Conservation (phyloP, 1,284 basidiomycete species). For the Rhizoctonia solani region DNA sequence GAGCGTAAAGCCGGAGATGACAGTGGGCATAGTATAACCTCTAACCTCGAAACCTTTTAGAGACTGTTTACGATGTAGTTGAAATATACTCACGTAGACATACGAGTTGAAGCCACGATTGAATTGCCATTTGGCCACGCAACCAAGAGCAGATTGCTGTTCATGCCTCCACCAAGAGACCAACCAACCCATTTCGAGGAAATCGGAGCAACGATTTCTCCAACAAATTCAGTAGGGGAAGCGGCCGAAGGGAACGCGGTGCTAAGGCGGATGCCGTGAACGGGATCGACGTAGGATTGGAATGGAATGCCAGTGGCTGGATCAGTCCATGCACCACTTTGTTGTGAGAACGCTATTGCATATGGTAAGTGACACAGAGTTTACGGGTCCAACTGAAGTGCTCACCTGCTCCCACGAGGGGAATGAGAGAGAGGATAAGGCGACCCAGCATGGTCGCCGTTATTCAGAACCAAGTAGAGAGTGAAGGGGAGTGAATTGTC, state of each 20-base stretch:
- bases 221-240: conserved; percentile 57
- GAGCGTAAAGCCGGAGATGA: conserved; percentile 52
- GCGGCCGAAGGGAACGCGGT: conserved; percentile 31
- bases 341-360: conserved; percentile 11
- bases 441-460: conserved; percentile 30
- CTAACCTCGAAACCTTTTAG: conserved; percentile 43
- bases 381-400: not conserved
- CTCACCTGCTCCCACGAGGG: conserved; percentile 27
- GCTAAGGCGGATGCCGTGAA: conserved; percentile 32
- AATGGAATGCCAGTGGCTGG: conserved; percentile 23
- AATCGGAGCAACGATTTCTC: conserved; percentile 61
- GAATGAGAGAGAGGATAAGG: conserved; percentile 31
- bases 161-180: conserved; percentile 59
- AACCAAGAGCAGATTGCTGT: conserved; percentile 50
- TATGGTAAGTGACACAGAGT: not conserved
- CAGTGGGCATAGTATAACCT: conserved; percentile 53
- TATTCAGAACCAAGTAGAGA: not conserved
- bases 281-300: conserved; percentile 21
- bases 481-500: not conserved
- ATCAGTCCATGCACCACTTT: conserved; percentile 33
- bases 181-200: conserved; percentile 58
- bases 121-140: conserved; percentile 60
- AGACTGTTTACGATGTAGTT: not conserved
- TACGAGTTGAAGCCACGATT: conserved; percentile 58
- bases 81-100: conserved; percentile 53